Conservation (phyloP, 2,329 filamentous ascomycete species). For the Neocatenulostroma microsporum region DNA sequence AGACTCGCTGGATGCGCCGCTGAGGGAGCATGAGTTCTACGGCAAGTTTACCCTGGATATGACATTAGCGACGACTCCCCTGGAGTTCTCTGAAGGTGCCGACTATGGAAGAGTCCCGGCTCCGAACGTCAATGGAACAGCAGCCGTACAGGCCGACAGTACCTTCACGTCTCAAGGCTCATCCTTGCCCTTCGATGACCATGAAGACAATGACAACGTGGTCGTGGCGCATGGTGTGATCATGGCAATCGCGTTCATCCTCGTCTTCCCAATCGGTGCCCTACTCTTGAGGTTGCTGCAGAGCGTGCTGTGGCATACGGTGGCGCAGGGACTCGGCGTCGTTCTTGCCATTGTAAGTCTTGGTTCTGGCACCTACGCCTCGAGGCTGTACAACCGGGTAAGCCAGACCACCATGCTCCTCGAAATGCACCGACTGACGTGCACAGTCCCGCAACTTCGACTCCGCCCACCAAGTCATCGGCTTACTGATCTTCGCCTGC, state of each 20-base stretch:
- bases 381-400: constrained; percentile 34
- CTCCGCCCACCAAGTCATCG: constrained; percentile 42
- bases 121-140: constrained; percentile 19
- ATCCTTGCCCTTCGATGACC: constrained; percentile 23
- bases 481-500: constrained; percentile 32
- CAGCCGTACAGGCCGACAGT: constrained; percentile 18
- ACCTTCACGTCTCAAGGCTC: constrained; percentile 20
- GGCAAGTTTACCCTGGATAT: constrained; percentile 37
- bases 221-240: constrained; percentile 25
- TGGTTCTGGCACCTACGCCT: constrained; percentile 36
- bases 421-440: not conserved
- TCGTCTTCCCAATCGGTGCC: constrained; percentile 30
- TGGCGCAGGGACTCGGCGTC: constrained; percentile 32
- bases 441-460: constrained; percentile 28
- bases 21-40: constrained; percentile 33
- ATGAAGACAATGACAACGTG: constrained; percentile 13
- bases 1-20: constrained; percentile 26
- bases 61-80: constrained; percentile 28
- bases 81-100: constrained; percentile 2
- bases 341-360: constrained; percentile 33
- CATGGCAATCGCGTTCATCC: constrained; percentile 30
- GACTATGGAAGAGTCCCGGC: constrained; percentile 31
- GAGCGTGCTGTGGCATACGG: constrained; percentile 36
- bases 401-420: constrained; percentile 10
- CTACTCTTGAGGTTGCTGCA: constrained; percentile 33